Evolutionary conservation across 2,329 filamentous ascomycete species (phyloP), one percentile per base, ranked within the genome.

Genomic region (Zarea fungicola): DNA sequence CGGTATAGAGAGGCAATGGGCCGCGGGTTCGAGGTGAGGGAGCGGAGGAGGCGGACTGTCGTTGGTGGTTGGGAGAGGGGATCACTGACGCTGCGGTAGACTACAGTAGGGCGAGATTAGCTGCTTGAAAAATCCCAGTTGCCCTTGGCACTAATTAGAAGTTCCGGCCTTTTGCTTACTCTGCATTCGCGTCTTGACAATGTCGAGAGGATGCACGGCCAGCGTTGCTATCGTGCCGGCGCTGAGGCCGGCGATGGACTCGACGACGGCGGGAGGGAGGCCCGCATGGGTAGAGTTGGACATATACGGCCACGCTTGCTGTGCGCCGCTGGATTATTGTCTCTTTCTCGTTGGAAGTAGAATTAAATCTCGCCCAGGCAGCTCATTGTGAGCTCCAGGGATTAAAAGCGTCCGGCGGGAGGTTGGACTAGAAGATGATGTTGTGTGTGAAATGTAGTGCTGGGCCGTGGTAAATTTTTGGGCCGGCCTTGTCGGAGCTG

Each of bases 161-260:
- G n/a, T n/a, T n/a, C n/a, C n/a, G n/a, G n/a, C n/a, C n/a, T n/a
- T n/a, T 19, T 32, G 63, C 72, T 51, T 72, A 90, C 88, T 84
- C 72, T 99, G 93, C 64, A 99, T 83, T 55, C 93, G 86, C 53
- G 92, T 97, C 76, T 99, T 99, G 65, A 97, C 84, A 55, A 99
- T 84, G 70, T 99, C 93, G 52, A 99, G 81, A 26, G 93, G 93
- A 65, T 97, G 92, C 45, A 93, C 86, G 49, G 83, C 84, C 42
- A 97, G 76, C 21, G 93, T 97, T 46, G 91, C 87, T 58, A 90
- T 78, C 49, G 89, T 78, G 53, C 93, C 93, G 52, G 93, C 93
- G 55, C 85, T 87, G 67, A 99, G 85, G 59, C 93, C 93, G 53
- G 93, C 89, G 65, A 91, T 76, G 62, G 86, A 85, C 78, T 97